Conservation (phyloP, 805 yeast genomes). For the Ogataea allantospora region DNA sequence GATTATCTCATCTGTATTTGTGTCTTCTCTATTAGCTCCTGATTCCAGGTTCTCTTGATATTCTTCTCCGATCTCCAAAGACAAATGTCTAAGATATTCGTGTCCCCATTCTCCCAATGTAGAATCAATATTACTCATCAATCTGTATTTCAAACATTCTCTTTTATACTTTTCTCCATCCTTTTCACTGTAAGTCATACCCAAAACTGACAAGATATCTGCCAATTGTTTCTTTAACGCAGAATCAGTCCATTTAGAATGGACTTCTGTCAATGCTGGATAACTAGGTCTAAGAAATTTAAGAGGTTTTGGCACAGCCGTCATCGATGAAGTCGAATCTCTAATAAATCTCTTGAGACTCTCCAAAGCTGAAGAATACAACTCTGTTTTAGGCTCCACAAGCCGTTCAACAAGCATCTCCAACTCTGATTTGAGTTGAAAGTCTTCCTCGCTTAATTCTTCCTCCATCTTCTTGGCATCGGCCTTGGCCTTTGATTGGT, state of each 20-base stretch:
- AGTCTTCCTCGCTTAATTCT: slow-evolving; percentile 91
- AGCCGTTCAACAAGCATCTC: slow-evolving; percentile 84
- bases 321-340: slow-evolving; percentile 96
- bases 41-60: slow-evolving; percentile 49
- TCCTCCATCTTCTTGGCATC: slow-evolving; percentile 48
- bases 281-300: slow-evolving; percentile 91
- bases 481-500: slow-evolving; percentile 17
- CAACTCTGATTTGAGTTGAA: slow-evolving; percentile 78
- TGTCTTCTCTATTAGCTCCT: slow-evolving; percentile 23
- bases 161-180: slow-evolving; percentile 51
- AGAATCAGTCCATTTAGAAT: slow-evolving; percentile 59
- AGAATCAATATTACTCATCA: slow-evolving; percentile 43
- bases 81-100: slow-evolving; percentile 93
- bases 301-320: slow-evolving; percentile 98
- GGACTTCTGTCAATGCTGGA: slow-evolving; percentile 61
- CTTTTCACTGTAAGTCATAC: slow-evolving; percentile 88
- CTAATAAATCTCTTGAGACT: slow-evolving; percentile 75
- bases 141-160: slow-evolving; percentile 77
- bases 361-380: slow-evolving; percentile 61
- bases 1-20: slow-evolving; percentile 40
- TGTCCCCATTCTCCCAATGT: slow-evolving; percentile 93
- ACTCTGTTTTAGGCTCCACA: slow-evolving; percentile 47
- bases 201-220: slow-evolving; percentile 87
- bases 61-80: slow-evolving; percentile 90
- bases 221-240: slow-evolving; percentile 61